A percentile compares a stretch with the other conserved stretches of the same genome.
Evolutionary conservation across 2,329 filamentous ascomycete genomes (phyloP).

Genomic region (Fusarium miscanthi): DNA sequence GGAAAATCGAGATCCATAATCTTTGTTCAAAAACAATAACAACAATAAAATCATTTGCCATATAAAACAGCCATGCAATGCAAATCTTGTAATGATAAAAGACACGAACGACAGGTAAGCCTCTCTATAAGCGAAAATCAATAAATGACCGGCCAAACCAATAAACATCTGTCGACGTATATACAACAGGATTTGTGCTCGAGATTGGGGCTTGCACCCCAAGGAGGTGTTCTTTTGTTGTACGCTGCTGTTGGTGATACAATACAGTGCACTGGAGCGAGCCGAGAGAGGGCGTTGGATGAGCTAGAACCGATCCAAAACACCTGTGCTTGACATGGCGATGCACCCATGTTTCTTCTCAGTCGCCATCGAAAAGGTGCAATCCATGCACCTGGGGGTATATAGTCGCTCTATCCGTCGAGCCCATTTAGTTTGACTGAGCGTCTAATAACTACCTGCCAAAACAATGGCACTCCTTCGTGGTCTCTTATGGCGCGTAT

Average conservation of each 20-base stretch:
- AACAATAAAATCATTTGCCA: conserved; percentile 19
- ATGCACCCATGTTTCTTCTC: conserved; percentile 14
- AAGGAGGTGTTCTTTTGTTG: conserved; percentile 37
- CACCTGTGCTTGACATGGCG: conserved; percentile 16
- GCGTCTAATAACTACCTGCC: conserved; percentile 7
- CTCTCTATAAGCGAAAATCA: conserved; percentile 32
- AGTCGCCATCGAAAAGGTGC: conserved; percentile 16
- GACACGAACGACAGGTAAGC: conserved; percentile 21
- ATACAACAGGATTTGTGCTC: conserved; percentile 36
- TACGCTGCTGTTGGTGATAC: conserved; percentile 34
- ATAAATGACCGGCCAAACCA: conserved; percentile 14
- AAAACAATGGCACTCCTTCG: conserved; percentile 22
- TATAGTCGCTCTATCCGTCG: conserved; percentile 31
- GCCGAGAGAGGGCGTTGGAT: conserved; percentile 16
- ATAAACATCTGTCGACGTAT: conserved; percentile 31
- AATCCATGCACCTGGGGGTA: conserved; percentile 31
- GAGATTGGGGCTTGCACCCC: conserved; percentile 40
- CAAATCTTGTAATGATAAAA: conserved; percentile 34
- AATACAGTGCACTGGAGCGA: conserved; percentile 39
- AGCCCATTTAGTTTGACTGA: conserved; percentile 12
- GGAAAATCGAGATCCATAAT: conserved; percentile 30
- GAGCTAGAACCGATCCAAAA: conserved; percentile 21
- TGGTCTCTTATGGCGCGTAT: conserved; percentile 23
- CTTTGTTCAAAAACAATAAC: conserved; percentile 8
- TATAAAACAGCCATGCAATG: conserved; percentile 39